A percentile compares a stretch with the other conserved stretches of the same genome.
These are phyloP conservation scores for Saitozyma sp. DNA, from an alignment of 768 basidiomycete genomes.

Conservation along the genomic window DNA sequence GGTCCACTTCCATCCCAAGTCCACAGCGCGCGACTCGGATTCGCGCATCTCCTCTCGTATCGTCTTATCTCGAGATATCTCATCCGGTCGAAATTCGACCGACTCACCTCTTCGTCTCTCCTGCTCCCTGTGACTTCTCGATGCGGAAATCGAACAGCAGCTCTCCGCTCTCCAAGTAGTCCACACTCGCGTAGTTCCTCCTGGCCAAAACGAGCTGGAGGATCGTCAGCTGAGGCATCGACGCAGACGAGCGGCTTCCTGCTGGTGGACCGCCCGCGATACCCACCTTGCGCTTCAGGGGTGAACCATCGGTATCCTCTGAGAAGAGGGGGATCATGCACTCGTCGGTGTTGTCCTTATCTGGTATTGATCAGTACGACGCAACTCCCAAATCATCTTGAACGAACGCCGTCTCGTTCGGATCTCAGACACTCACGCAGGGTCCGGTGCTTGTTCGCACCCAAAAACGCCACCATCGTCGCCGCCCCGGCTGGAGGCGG, in stretches of 20 bases:
- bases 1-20: too few species aligned
- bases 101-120: constrained; percentile 72
- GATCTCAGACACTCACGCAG: constrained; percentile 57
- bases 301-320: constrained; percentile 71
- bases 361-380: constrained; percentile 4
- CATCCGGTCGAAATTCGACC: background rate
- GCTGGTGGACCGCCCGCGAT: background rate
- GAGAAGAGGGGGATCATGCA: constrained; percentile 78
- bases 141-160: constrained; percentile 80
- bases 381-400: background rate
- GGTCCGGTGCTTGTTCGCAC: constrained; percentile 74
- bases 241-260: background rate
- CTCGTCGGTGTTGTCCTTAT: constrained; percentile 75
- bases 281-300: constrained; percentile 64
- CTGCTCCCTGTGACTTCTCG: constrained; percentile 78
- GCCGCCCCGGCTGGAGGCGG: constrained; percentile 70
- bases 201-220: constrained; percentile 71
- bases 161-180: constrained; percentile 65
- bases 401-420: background rate
- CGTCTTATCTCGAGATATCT: too few species aligned
- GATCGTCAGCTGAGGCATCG: background rate
- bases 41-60: too few species aligned
- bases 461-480: constrained; percentile 74
- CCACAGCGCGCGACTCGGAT: too few species aligned
- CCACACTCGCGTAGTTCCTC: constrained; percentile 80